phyloP scores from a whole-genome alignment of 1,139 yeast genomes.

The Magnusiomyces ingens region DNA sequence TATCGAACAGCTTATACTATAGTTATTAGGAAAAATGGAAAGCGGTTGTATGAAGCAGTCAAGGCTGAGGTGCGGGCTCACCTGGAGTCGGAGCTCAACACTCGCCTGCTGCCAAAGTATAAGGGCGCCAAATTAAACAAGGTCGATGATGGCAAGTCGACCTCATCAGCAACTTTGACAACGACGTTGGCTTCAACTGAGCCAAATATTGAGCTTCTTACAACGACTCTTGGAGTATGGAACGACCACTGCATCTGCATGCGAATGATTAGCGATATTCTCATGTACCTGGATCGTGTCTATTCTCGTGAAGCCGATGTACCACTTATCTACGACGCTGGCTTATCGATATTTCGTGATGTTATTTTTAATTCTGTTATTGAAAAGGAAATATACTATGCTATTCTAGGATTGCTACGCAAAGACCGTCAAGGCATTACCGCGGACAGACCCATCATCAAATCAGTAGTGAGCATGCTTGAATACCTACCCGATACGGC shows the following conservation, averaged over 20 bases:
- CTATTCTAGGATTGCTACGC: slow-evolving; percentile 52
- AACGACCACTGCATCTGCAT: slow-evolving; percentile 65
- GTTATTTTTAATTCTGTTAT: slow-evolving; percentile 30
- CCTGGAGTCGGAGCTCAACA: slow-evolving; percentile 35
- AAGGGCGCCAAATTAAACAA: slow-evolving; percentile 10
- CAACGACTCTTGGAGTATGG: slow-evolving; percentile 54
- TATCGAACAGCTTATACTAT: slow-evolving; percentile 76
- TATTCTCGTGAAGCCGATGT: slow-evolving; percentile 68
- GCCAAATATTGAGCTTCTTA: slow-evolving; percentile 36
- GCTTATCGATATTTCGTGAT: slow-evolving; percentile 53
- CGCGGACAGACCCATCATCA: slow-evolving; percentile 55
- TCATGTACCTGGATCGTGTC: slow-evolving; percentile 81
- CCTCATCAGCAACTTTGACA: not conserved
- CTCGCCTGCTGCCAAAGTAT: slow-evolving; percentile 20
- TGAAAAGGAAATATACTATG: slow-evolving; percentile 44
- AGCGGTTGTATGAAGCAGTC: slow-evolving; percentile 59
- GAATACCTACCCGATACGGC: slow-evolving; percentile 47
- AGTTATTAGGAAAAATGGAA: slow-evolving; percentile 70
- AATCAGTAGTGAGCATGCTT: slow-evolving; percentile 62
- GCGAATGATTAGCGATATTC: slow-evolving; percentile 76
- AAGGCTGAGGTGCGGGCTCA: slow-evolving; percentile 46
- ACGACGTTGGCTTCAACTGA: slow-evolving; percentile 1
- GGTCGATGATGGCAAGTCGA: not conserved
- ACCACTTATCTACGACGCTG: slow-evolving; percentile 68
- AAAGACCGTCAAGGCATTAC: slow-evolving; percentile 54